Conservation (phyloP, 2,329 filamentous ascomycete species). For the Trichoderma polysporum region DNA sequence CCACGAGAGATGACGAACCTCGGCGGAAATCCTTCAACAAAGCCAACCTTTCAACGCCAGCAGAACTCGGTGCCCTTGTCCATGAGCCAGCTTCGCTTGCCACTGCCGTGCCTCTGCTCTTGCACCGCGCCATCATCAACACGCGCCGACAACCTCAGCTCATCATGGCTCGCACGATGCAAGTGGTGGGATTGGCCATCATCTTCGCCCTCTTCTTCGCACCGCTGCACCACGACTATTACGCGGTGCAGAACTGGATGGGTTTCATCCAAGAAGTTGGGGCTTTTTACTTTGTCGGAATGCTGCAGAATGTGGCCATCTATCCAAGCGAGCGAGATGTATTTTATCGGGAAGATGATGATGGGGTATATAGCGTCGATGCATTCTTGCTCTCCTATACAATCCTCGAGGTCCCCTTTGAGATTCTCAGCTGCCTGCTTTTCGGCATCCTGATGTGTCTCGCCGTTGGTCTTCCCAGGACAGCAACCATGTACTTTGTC, state of each 20-base stretch:
- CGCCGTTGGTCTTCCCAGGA: constrained; percentile 63
- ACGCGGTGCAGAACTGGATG: constrained; percentile 68
- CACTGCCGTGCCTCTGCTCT: constrained; percentile 64
- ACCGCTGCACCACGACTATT: constrained; percentile 67
- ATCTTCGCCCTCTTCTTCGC: constrained; percentile 69
- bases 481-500: constrained; percentile 64
- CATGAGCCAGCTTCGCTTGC: constrained; percentile 61
- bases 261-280: constrained; percentile 71
- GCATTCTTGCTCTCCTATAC: constrained; percentile 71
- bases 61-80: constrained; percentile 68
- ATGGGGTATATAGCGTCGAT: constrained; percentile 68
- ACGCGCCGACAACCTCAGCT: constrained; percentile 64
- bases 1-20: not conserved
- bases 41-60: constrained; percentile 60
- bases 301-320: constrained; percentile 75
- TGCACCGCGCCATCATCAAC: constrained; percentile 68
- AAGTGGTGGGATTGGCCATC: constrained; percentile 62
- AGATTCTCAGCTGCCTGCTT: constrained; percentile 62
- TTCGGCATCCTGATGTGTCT: constrained; percentile 65
- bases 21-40: constrained; percentile 45
- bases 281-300: constrained; percentile 71
- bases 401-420: constrained; percentile 69
- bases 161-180: constrained; percentile 64
- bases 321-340: constrained; percentile 72
- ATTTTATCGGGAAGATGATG: constrained; percentile 74